phyloP scores from a whole-genome alignment of 306 rosid species.

The Cajanus cajan region DNA sequence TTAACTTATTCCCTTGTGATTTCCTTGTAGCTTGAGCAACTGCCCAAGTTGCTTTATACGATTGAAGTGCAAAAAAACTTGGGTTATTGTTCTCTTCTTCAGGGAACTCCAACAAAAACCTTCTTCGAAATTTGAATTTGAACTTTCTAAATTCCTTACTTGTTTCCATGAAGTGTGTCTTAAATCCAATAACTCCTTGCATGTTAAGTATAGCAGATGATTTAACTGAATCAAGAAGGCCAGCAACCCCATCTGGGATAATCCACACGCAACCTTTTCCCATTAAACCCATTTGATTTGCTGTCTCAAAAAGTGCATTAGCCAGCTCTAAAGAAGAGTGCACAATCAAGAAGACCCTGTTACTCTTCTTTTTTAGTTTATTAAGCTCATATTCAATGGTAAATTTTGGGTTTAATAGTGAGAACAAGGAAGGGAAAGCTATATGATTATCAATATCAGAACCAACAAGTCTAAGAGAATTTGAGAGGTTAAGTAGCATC shows the following conservation, averaged over 20 bases:
- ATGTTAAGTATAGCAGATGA: constrained; percentile 39
- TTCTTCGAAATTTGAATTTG: constrained; percentile 43
- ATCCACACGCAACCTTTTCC: constrained; percentile 62
- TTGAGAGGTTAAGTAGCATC: constrained; percentile 35
- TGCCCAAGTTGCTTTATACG: constrained; percentile 47
- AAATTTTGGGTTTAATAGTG: constrained; percentile 34
- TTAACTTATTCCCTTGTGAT: constrained; percentile 30
- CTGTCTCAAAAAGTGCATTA: constrained; percentile 39
- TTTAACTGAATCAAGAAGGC: constrained; percentile 50
- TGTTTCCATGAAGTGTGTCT: constrained; percentile 37
- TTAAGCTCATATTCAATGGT: constrained; percentile 42
- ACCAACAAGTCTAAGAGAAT: constrained; percentile 44
- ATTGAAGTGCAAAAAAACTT: constrained; percentile 50
- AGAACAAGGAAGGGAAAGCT: constrained; percentile 41
- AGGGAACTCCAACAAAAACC: constrained; percentile 42
- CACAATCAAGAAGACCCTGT: constrained; percentile 52
- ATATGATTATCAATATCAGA: constrained; percentile 43
- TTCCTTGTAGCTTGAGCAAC: constrained; percentile 28
- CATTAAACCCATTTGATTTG: constrained; percentile 57
- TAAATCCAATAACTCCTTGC: constrained; percentile 67
- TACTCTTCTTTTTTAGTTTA: constrained; percentile 39
- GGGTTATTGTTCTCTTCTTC: constrained; percentile 55
- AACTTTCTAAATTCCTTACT: constrained; percentile 32
- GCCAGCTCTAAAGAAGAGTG: constrained; percentile 50
- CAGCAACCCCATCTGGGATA: constrained; percentile 47